Percentiles rank a stretch among this genome's conserved stretches.
These are phyloP conservation scores for Parachaetomium inaequale DNA, from an alignment of 495 filamentous ascomycete genomes.

Conservation along the genomic window DNA sequence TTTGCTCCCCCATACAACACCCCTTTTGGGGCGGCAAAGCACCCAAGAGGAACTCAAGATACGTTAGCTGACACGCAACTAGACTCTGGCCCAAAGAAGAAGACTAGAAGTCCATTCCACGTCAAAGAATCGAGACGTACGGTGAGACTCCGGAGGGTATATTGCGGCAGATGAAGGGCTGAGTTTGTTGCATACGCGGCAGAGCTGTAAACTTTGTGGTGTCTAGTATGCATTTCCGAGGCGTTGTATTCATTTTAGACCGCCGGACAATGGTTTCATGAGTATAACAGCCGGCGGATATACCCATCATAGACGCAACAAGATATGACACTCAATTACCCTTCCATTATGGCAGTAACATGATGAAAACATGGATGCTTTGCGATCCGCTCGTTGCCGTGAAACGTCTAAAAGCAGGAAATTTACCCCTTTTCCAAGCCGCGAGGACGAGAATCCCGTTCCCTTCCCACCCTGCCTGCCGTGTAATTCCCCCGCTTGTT, in stretches of 20 bases:
- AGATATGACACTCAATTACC: not conserved
- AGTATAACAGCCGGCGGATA: not conserved
- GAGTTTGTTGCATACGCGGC: not conserved
- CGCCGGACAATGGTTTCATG: not conserved
- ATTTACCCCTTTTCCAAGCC: not conserved
- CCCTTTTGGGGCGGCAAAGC: too few relatives aligned
- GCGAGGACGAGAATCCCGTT: not conserved
- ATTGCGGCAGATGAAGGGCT: not conserved
- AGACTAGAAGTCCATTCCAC: slow-evolving; percentile 20
- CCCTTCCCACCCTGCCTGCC: not conserved
- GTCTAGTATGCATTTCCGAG: not conserved
- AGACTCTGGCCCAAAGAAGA: slow-evolving; percentile 35
- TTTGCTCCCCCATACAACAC: slow-evolving; percentile 25
- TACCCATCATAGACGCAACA: not conserved
- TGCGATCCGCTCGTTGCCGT: slow-evolving; percentile 13
- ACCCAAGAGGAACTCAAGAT: not conserved
- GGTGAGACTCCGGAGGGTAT: too few relatives aligned
- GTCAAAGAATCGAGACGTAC: not conserved
- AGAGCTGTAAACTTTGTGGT: not conserved
- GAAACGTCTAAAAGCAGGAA: slow-evolving; percentile 4
- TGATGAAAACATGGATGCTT: not conserved
- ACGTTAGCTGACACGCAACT: not conserved
- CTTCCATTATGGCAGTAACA: not conserved
- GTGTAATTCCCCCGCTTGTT: not conserved
- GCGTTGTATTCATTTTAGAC: not conserved